Evolutionary conservation across 352 stramenopile species (phyloP).

Genomic region (Pythium coloratum): DNA sequence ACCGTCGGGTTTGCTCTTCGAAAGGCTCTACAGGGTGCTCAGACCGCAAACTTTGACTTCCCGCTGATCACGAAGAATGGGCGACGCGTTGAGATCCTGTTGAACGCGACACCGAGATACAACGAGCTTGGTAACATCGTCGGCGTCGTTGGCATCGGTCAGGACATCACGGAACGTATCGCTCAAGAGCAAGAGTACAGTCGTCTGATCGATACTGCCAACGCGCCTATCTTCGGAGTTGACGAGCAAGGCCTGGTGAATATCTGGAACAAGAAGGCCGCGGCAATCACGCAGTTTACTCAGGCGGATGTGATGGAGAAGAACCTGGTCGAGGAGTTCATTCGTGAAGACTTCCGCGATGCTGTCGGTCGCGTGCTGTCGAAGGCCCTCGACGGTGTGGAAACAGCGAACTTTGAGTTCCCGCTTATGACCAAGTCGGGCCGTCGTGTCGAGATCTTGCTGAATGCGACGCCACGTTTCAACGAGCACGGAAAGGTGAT

Average conservation of each 20-base stretch:
- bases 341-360: background rate
- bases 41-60: conserved; percentile 85
- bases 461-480: conserved; percentile 30
- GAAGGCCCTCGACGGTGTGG: conserved; percentile 40
- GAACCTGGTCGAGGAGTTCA: conserved; percentile 1
- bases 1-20: conserved; percentile 59
- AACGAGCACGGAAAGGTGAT: conserved; percentile 46
- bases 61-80: conserved; percentile 70
- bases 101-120: conserved; percentile 76
- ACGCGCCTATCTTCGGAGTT: conserved; percentile 88
- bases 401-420: conserved; percentile 83
- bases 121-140: conserved; percentile 73
- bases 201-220: conserved; percentile 87
- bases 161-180: conserved; percentile 84
- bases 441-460: conserved; percentile 20
- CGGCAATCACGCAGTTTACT: conserved; percentile 51
- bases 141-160: conserved; percentile 78
- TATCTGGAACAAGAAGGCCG: conserved; percentile 91
- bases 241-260: conserved; percentile 76
- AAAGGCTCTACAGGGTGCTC: conserved; percentile 57
- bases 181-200: conserved; percentile 89
- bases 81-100: conserved; percentile 65
- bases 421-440: conserved; percentile 46
- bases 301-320: background rate
- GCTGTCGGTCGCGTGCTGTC: background rate